Conservation (phyloP, 192 early-diverging fungal species). For the Entomortierella parvispora region DNA sequence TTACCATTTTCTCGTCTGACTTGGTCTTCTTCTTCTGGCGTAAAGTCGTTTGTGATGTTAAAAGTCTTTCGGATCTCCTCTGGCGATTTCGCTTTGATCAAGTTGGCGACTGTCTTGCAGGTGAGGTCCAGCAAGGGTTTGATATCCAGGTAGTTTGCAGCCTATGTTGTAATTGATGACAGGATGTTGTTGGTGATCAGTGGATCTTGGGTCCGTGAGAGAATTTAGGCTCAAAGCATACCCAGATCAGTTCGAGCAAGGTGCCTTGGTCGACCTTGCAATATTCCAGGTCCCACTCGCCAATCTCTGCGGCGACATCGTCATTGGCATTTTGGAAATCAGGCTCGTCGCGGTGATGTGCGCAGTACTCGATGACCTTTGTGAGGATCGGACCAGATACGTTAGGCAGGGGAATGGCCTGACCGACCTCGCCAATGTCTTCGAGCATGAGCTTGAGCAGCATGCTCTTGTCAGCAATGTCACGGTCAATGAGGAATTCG, state of each 20-base stretch:
- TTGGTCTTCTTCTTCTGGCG: conserved; percentile 95
- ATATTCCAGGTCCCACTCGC: conserved; percentile 91
- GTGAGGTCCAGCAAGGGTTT: conserved; percentile 96
- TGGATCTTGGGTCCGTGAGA: no score
- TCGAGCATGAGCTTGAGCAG: conserved; percentile 85
- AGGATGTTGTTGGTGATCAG: neutral
- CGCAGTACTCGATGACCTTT: conserved; percentile 91
- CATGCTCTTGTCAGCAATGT: conserved; percentile 75
- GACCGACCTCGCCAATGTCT: conserved; percentile 74
- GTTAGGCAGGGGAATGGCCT: conserved; percentile 85
- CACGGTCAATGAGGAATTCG: conserved; percentile 67
- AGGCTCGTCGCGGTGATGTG: conserved; percentile 79
- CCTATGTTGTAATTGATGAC: conserved; percentile 26
- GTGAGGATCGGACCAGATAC: conserved; percentile 88
- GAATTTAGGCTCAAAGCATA: conserved; percentile 10
- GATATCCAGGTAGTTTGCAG: conserved; percentile 95
- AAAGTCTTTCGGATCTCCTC: conserved; percentile 96
- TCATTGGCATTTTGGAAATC: conserved; percentile 65
- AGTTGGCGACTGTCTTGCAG: conserved; percentile 98
- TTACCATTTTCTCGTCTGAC: conserved; percentile 82
- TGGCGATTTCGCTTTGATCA: conserved; percentile 91
- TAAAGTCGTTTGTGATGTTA: conserved; percentile 97
- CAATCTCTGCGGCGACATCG: conserved; percentile 78
- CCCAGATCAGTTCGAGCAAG: conserved; percentile 89
- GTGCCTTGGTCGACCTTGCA: conserved; percentile 95